Percentiles rank a stretch among this genome's conserved stretches.
phyloP scores from a whole-genome alignment of 805 yeast genomes.

The Ogataea trehalophila region DNA sequence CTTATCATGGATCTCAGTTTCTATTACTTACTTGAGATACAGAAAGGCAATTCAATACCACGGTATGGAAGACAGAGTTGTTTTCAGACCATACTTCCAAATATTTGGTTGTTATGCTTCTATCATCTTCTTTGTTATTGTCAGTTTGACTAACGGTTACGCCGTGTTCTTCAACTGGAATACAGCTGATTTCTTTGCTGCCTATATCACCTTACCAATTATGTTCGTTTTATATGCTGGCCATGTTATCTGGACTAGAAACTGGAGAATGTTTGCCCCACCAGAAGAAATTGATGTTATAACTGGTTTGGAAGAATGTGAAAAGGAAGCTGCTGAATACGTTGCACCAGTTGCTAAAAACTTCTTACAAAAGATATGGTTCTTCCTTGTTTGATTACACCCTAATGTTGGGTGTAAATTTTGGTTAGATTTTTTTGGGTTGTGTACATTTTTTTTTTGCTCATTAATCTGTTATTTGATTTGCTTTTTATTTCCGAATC shows the following conservation, averaged over 20 bases:
- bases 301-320: constrained; percentile 59
- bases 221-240: constrained; percentile 49
- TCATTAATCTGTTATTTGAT: too few relatives aligned
- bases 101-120: constrained; percentile 52
- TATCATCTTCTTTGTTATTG: constrained; percentile 43
- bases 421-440: not conserved
- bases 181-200: constrained; percentile 59
- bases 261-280: constrained; percentile 44
- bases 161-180: constrained; percentile 45
- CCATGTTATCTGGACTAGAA: constrained; percentile 46
- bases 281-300: constrained; percentile 55
- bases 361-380: constrained; percentile 44
- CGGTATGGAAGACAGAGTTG: constrained; percentile 48
- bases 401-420: not conserved
- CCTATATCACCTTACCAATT: constrained; percentile 57
- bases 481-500: too few relatives aligned
- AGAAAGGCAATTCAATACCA: constrained; percentile 58
- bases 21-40: constrained; percentile 54
- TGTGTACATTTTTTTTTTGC: too few relatives aligned
- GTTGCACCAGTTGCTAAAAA: constrained; percentile 33
- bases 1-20: constrained; percentile 54
- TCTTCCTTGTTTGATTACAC: constrained; percentile 33
- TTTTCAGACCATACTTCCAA: constrained; percentile 52
- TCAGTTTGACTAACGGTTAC: constrained; percentile 69
- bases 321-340: constrained; percentile 42